These are phyloP conservation scores for Asterella californica DNA, from an alignment of 225 moss, liverwort and hornwort species.

Conservation along the genomic window DNA sequence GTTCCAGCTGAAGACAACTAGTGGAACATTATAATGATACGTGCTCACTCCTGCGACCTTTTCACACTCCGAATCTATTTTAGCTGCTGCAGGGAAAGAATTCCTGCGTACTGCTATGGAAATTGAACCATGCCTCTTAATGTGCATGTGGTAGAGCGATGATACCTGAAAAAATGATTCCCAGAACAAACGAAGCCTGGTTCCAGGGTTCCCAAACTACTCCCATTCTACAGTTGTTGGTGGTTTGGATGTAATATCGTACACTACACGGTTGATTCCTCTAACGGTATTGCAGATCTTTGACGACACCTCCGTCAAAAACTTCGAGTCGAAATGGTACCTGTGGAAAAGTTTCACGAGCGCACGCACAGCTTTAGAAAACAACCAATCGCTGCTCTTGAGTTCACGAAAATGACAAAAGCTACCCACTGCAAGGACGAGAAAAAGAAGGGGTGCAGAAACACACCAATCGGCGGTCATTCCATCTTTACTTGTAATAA, in stretches of 20 bases:
- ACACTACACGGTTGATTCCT: slow-evolving; percentile 81
- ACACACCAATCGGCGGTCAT: slow-evolving; percentile 89
- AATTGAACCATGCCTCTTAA: neutral
- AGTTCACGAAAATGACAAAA: neutral
- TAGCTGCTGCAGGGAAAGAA: neutral
- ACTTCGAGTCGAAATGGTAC: slow-evolving; percentile 82
- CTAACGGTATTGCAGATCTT: slow-evolving; percentile 84
- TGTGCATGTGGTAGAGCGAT: too few species aligned
- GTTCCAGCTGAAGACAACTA: too few species aligned
- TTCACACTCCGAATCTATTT: neutral
- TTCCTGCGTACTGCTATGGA: neutral
- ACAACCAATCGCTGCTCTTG: neutral
- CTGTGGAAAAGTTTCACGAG: slow-evolving; percentile 25
- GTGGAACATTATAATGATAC: neutral
- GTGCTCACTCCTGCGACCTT: neutral
- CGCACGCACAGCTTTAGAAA: neutral
- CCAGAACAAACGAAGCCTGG: neutral
- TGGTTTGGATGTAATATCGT: slow-evolving; percentile 87
- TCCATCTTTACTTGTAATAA: slow-evolving; percentile 85
- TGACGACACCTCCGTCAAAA: slow-evolving; percentile 68
- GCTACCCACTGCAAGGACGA: neutral
- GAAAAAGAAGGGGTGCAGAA: neutral
- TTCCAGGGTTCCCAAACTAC: slow-evolving; percentile 18
- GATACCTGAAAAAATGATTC: neutral
- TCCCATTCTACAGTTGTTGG: slow-evolving; percentile 89